phyloP scores from a whole-genome alignment of 768 basidiomycete species.

The Cubamyces lactineus region DNA sequence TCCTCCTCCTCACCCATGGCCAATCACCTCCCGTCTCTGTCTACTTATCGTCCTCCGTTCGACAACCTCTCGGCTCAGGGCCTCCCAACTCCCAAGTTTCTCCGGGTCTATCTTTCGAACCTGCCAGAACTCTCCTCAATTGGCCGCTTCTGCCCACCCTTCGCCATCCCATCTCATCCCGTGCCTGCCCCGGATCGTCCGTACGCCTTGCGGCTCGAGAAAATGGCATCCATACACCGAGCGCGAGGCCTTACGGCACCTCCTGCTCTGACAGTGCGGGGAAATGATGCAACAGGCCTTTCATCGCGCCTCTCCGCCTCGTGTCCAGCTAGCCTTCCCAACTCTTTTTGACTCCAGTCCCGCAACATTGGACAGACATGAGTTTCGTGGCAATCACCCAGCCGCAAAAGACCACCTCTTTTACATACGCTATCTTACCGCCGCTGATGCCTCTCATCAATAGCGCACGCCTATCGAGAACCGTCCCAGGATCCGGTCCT shows the following conservation, averaged over 20 bases:
- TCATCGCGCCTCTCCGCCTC: neutral
- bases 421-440: slow-evolving; percentile 2
- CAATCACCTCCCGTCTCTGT: slow-evolving; percentile 2
- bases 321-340: neutral
- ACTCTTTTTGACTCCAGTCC: neutral
- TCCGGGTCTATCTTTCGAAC: neutral
- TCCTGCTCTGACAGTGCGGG: slow-evolving; percentile 1
- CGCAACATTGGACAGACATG: slow-evolving; percentile 7
- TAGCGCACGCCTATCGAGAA: neutral
- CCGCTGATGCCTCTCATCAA: neutral
- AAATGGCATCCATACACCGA: neutral
- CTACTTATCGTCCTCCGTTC: neutral
- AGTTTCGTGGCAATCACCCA: neutral
- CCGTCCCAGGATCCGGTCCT: slow-evolving; percentile 5
- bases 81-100: slow-evolving; percentile 1
- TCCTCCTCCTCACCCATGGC: neutral
- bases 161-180: neutral
- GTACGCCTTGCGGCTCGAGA: neutral
- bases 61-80: neutral
- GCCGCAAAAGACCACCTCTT: neutral
- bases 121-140: neutral
- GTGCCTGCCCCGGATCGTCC: slow-evolving; percentile 15
- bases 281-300: neutral
- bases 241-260: slow-evolving; percentile 10
- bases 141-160: too few relatives aligned